phyloP scores from a whole-genome alignment of 2,329 filamentous ascomycete genomes.

The Paracoccidioides lutzii region DNA sequence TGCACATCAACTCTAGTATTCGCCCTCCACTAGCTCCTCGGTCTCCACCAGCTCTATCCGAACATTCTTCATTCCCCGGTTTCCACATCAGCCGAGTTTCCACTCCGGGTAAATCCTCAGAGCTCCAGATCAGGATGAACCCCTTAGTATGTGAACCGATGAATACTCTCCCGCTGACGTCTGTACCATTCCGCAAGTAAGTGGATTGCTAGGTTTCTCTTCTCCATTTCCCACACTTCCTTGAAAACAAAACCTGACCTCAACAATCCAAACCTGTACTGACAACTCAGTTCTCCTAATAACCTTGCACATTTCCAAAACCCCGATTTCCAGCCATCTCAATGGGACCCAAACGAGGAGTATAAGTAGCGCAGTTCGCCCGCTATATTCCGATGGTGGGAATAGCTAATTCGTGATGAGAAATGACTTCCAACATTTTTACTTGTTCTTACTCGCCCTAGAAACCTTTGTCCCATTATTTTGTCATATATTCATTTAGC shows the following conservation, averaged over 20 bases:
- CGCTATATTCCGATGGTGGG: not conserved
- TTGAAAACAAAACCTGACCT: not conserved
- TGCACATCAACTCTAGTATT: constrained; percentile 16
- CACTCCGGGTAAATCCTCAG: constrained; percentile 18
- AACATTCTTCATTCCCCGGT: constrained; percentile 14
- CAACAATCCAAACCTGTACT: not conserved
- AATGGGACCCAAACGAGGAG: constrained; percentile 32
- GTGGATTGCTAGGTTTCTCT: constrained; percentile 1
- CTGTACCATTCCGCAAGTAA: constrained; percentile 31
- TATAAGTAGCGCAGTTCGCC: constrained; percentile 12
- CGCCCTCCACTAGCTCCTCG: not conserved
- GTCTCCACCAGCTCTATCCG: constrained; percentile 13
- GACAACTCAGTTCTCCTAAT: constrained; percentile 27
- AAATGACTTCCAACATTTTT: not conserved
- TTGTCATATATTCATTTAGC: not conserved
- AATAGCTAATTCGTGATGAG: not conserved
- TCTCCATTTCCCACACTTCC: too few relatives aligned
- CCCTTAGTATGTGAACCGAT: constrained; percentile 30
- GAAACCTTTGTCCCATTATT: not conserved
- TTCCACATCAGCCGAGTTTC: constrained; percentile 18
- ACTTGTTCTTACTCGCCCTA: not conserved
- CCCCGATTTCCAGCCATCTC: constrained; percentile 33
- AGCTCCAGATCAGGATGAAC: constrained; percentile 28
- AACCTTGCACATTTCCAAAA: constrained; percentile 36
- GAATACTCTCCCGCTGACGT: constrained; percentile 28